Base-by-base conservation (phyloP, 2,329 filamentous ascomycete species). In the Pseudocercospora fijiensis region DNA sequence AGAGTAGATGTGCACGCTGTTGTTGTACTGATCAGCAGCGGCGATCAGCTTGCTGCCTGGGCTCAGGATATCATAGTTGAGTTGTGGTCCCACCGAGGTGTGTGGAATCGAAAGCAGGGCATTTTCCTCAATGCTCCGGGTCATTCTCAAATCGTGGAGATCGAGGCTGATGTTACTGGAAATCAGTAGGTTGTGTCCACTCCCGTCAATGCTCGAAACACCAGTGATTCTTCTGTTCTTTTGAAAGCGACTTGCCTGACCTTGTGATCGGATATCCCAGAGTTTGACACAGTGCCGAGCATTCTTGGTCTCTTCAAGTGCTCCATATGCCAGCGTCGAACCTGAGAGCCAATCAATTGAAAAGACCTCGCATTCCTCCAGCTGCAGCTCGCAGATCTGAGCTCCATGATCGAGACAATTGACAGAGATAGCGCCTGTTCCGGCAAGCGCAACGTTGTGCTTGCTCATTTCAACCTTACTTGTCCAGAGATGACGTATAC, bases 1-100 rank as follows among this genome's bases (percentile, higher is more conserved):
- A 20, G 69, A 71, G 45, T 71, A 70, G n/a, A 67, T 57, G 56
- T 71, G 67, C 1, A 74, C 47, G 37, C 37, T 1, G 13, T 66
- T 61, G 56, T 69, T 66, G 37, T 64, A 47, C 27, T 58, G 51
- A 57, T 72, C 70, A 6, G 65, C 47, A 9, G 71, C 71, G 16
- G 71, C 69, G 8, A 73, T 41, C 13, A 70, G 20, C 22, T 63
- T 58, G 10, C 57, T 60, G 20, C 59, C 37, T 13, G 56, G 33
- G 2, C 24, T 60, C 18, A 43, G 20, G 3, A 63, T n/a, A 24
- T 59, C 58, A 27, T 58, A 61, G 30, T 65, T 43, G 13, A 62
- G 37, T 41, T 30, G 45, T 16, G 58, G 26, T 1, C 58, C 59
- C 7, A 37, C 37, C 28, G 63, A 65, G 8, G 55, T 56, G 22